These are phyloP conservation scores for Chalciporus piperatus DNA, from an alignment of 768 basidiomycete genomes.

Conservation along the genomic window DNA sequence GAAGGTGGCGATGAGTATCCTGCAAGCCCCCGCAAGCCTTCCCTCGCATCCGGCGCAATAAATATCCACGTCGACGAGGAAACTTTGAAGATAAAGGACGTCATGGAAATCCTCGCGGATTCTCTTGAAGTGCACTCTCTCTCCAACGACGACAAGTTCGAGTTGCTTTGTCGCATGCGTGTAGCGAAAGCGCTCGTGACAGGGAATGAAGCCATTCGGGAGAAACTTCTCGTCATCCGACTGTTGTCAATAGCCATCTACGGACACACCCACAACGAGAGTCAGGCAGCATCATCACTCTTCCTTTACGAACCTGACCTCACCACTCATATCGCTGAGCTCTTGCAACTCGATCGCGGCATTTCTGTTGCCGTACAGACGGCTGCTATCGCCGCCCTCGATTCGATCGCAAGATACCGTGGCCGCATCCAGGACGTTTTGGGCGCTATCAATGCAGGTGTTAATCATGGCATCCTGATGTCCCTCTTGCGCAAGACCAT, in stretches of 20 bases:
- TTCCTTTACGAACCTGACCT: slow-evolving; percentile 96
- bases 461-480: slow-evolving; percentile 95
- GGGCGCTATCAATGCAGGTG: slow-evolving; percentile 88
- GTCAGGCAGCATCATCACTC: slow-evolving; percentile 71
- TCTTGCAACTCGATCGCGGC: slow-evolving; percentile 76
- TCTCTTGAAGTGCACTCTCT: slow-evolving; percentile 63
- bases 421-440: slow-evolving; percentile 82
- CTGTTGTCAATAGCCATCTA: slow-evolving; percentile 89
- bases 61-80: slow-evolving; percentile 62
- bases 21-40: slow-evolving; percentile 49
- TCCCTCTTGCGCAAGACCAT: slow-evolving; percentile 82
- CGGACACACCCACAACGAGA: slow-evolving; percentile 81
- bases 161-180: slow-evolving; percentile 83
- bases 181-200: slow-evolving; percentile 66
- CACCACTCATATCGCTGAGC: slow-evolving; percentile 82
- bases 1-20: slow-evolving; percentile 45
- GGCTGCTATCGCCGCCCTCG: slow-evolving; percentile 84
- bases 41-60: slow-evolving; percentile 46
- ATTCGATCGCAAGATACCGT: slow-evolving; percentile 85
- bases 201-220: slow-evolving; percentile 59
- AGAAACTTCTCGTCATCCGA: slow-evolving; percentile 77
- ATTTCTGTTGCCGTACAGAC: slow-evolving; percentile 75
- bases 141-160: slow-evolving; percentile 82
- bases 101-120: slow-evolving; percentile 79
- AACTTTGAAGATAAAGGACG: slow-evolving; percentile 54